Conservation (phyloP, 768 basidiomycete genomes). For the Rhodotorula graminis region DNA sequence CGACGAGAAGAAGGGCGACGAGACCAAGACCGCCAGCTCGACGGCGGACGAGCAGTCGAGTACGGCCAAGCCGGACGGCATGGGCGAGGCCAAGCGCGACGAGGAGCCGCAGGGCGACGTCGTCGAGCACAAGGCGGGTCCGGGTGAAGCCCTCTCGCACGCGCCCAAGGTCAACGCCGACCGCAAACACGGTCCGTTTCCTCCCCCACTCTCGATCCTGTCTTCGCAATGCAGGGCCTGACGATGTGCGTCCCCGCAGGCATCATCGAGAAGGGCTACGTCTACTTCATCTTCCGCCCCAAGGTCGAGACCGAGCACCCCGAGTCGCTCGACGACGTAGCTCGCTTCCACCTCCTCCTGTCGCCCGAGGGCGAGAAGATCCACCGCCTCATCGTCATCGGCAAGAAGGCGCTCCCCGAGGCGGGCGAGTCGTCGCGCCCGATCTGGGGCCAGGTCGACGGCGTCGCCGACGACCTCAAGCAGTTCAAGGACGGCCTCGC, state of each 20-base stretch:
- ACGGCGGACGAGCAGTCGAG: not conserved
- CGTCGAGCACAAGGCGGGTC: not conserved
- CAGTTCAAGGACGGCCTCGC: conserved; percentile 54
- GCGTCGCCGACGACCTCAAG: conserved; percentile 55
- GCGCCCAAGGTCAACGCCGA: conserved; percentile 14
- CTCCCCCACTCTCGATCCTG: not conserved
- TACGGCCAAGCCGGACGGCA: not conserved
- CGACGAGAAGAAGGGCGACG: not conserved
- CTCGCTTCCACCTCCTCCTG: conserved; percentile 60
- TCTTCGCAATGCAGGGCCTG: not conserved
- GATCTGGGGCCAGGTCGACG: conserved; percentile 53
- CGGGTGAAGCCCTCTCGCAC: not conserved
- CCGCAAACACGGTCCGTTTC: conserved; percentile 31
- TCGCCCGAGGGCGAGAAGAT: conserved; percentile 56
- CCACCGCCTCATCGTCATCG: conserved; percentile 56
- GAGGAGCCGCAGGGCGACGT: conserved; percentile 7
- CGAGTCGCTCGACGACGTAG: conserved; percentile 58
- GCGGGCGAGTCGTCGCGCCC: conserved; percentile 49
- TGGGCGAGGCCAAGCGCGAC: conserved; percentile 3
- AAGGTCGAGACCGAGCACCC: conserved; percentile 54
- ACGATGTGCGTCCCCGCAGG: not conserved
- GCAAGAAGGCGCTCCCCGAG: conserved; percentile 60
- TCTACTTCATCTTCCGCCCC: conserved; percentile 65
- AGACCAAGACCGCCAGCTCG: conserved; percentile 4
- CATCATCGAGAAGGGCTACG: conserved; percentile 39